Evolutionary conservation across 768 basidiomycete genomes (phyloP).

Genomic region (Mycena metata): DNA sequence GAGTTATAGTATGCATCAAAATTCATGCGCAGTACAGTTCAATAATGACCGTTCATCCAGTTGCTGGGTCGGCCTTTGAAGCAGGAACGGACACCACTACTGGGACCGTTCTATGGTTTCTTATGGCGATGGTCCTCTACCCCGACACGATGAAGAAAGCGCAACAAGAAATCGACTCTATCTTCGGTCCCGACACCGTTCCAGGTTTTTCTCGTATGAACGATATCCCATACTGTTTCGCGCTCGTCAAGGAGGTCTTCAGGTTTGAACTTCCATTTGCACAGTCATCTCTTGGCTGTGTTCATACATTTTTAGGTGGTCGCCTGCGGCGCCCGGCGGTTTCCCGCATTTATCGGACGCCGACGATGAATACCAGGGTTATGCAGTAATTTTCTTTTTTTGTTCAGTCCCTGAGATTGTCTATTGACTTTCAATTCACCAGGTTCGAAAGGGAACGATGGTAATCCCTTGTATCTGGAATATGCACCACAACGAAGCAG

Average conservation of each 20-base stretch:
- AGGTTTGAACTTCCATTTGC: not conserved
- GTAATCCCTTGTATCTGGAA: slow-evolving; percentile 18
- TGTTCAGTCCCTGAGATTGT: no score
- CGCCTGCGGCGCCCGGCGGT: not conserved
- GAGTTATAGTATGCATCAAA: not conserved
- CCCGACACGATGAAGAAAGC: slow-evolving; percentile 4
- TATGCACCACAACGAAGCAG: slow-evolving; percentile 24
- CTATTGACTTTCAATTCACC: no score
- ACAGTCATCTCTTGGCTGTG: not conserved
- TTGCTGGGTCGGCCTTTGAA: slow-evolving; percentile 11
- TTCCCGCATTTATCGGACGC: slow-evolving; percentile 12
- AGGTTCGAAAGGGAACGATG: slow-evolving; percentile 17
- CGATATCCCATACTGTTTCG: slow-evolving; percentile 7
- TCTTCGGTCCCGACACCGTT: not conserved
- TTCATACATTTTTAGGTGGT: not conserved
- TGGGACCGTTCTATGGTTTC: slow-evolving; percentile 7
- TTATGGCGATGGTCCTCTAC: slow-evolving; percentile 14
- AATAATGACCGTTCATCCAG: not conserved
- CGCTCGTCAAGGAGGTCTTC: slow-evolving; percentile 15
- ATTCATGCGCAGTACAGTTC: not conserved
- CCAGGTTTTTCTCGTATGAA: not conserved
- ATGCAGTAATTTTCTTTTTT: no score
- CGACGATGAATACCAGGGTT: slow-evolving; percentile 16
- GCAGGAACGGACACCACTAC: slow-evolving; percentile 14
- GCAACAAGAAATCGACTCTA: slow-evolving; percentile 11